These are phyloP conservation scores for Ottelia alismoides DNA, from an alignment of 106 monocot species.

Conservation along the genomic window DNA sequence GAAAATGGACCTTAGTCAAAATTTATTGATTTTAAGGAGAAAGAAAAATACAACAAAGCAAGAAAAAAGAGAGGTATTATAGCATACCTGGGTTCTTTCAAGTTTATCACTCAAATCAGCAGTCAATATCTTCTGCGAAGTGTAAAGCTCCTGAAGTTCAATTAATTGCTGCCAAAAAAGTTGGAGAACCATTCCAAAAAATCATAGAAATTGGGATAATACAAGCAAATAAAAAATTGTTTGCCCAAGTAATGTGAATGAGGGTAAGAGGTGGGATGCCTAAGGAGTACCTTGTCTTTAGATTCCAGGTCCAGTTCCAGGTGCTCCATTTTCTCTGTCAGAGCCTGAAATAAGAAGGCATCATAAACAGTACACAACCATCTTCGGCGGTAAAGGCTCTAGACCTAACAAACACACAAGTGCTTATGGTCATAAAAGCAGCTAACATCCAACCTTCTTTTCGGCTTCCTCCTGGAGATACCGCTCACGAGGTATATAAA, in stretches of 20 bases:
- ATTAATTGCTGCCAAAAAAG: constrained; percentile 54
- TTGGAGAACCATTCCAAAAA: constrained; percentile 4
- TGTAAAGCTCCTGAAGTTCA: constrained; percentile 86
- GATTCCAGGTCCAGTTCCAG: constrained; percentile 58
- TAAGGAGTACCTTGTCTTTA: constrained; percentile 55
- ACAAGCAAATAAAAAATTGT: neutral
- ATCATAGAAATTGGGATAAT: neutral
- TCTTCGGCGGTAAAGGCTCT: neutral
- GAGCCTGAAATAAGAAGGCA: constrained; percentile 27
- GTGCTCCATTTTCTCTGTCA: constrained; percentile 65
- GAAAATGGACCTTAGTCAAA: no score
- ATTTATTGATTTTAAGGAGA: neutral
- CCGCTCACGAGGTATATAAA: constrained; percentile 61
- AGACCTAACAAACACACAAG: neutral
- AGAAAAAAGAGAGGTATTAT: neutral
- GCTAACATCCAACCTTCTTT: constrained; percentile 49
- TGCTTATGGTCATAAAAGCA: neutral
- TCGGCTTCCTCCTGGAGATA: constrained; percentile 67
- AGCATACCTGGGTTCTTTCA: constrained; percentile 62
- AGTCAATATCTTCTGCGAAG: constrained; percentile 58
- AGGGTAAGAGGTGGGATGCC: neutral
- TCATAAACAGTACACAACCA: no score
- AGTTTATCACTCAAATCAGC: constrained; percentile 75
- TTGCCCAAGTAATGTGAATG: no score
- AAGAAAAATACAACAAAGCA: neutral